Evolutionary conservation across 805 yeast species (phyloP), one percentile per base, ranked within the genome.

Genomic region (Metschnikowia similis): DNA sequence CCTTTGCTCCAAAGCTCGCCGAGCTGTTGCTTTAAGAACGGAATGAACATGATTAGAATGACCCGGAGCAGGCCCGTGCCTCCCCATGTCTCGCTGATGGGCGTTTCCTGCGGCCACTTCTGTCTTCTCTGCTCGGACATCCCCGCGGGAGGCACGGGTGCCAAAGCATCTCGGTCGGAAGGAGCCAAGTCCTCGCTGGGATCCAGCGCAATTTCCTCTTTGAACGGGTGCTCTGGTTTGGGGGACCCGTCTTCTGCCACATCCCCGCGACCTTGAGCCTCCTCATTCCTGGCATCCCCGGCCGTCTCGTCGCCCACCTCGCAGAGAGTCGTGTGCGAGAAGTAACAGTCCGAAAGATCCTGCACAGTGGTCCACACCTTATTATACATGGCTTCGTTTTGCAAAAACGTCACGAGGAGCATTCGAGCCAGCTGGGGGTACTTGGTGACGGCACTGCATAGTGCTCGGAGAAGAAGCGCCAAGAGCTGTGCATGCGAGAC

Each of bases 41-140:
- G 75, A 8, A 81, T 61, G 8, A 79, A 58, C 0, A 74, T 53
- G 6, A 69, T 65, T 27, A 77, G 44, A 1, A 82, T 66, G 3
- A 74, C 65, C 7, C 66, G 56, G 32, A 79, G 68, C 0, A 85
- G 71, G 21, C 77, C 77, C 54, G 60, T 74, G 1, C 87, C 87
- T 16, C 81, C 76, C 87, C 88, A 81, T 0, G 80, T 70, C 41
- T 71, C 61, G 30, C 70, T 68, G 37, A 84, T 59, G 2, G 84
- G 75, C 3, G 79, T 73, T 52, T 77, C 76, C 35, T 66, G 65
- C 0, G 83, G 81, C 31, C 73, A 65, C 53, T 84, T 84, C 13
- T 80, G 78, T 41, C 72, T 75, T 1, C 85, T 82, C 45, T 71
- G 77, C 14, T 61, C 57, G 0, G 87, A 79, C 87, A 84, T 82